Evolutionary conservation across 2,329 filamentous ascomycete species (phyloP).

Genomic region (Knufia fluminis): DNA sequence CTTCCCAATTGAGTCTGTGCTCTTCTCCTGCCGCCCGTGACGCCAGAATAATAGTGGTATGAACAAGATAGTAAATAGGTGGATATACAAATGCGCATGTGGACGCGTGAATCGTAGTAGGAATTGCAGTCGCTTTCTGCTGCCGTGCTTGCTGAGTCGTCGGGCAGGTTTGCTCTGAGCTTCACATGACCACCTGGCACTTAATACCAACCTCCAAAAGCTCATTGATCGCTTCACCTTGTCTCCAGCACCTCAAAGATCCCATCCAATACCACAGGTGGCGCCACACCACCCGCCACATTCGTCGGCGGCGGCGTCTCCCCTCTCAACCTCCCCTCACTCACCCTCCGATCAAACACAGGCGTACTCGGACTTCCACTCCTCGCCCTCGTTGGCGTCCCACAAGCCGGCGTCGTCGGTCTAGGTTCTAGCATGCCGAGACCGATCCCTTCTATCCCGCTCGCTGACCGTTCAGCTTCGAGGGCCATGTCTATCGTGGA

Average conservation of each 20-base stretch:
- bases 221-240: background rate
- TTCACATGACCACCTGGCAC: too few species aligned
- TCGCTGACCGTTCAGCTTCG: slow-evolving; percentile 34
- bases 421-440: slow-evolving; percentile 37
- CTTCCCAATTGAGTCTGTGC: too few species aligned
- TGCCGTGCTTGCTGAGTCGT: too few species aligned
- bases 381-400: background rate
- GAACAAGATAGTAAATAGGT: too few species aligned
- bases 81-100: too few species aligned
- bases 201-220: too few species aligned
- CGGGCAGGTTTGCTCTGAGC: too few species aligned
- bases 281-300: background rate
- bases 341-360: background rate
- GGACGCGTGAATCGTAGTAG: too few species aligned
- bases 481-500: slow-evolving; percentile 37
- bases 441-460: slow-evolving; percentile 31
- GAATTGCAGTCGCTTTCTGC: too few species aligned
- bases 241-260: slow-evolving; percentile 40
- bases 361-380: slow-evolving; percentile 4
- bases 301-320: slow-evolving; percentile 7
- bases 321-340: background rate
- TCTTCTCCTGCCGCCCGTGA: too few species aligned
- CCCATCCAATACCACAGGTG: slow-evolving; percentile 34
- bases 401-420: slow-evolving; percentile 20
- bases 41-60: too few species aligned